Percentiles rank a stretch among this genome's conserved stretches.
phyloP scores from a whole-genome alignment of 306 rosid genomes.

The Castanea crenata region DNA sequence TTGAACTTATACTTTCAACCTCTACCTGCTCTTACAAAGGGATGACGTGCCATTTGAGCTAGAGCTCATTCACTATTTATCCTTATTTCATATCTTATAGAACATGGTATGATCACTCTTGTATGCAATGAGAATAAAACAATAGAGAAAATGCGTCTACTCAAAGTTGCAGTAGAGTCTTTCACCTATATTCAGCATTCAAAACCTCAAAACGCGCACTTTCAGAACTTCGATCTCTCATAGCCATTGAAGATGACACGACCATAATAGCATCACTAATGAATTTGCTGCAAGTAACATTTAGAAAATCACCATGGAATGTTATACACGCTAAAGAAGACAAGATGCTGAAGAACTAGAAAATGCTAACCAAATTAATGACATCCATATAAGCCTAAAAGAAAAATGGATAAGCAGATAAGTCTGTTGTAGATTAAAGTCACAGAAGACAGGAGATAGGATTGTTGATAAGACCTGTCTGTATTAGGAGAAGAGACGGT shows the following conservation, averaged over 20 bases:
- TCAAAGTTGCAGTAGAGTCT: not conserved
- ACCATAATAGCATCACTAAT: constrained; percentile 79
- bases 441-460: not conserved
- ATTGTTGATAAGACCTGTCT: not conserved
- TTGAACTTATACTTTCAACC: too few species aligned
- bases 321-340: not conserved
- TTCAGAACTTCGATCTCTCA: constrained; percentile 78
- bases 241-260: constrained; percentile 86
- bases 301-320: constrained; percentile 20
- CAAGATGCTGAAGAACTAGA: constrained; percentile 12
- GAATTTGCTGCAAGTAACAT: constrained; percentile 68
- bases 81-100: not conserved
- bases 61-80: not conserved
- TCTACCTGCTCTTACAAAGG: too few species aligned
- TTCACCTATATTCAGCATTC: constrained; percentile 70
- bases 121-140: not conserved
- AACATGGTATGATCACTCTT: not conserved
- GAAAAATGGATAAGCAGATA: not conserved
- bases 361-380: not conserved
- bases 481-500: not conserved
- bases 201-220: constrained; percentile 85
- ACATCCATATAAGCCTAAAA: not conserved
- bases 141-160: not conserved
- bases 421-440: not conserved
- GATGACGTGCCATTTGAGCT: too few species aligned